These are phyloP conservation scores for Hypoxylon fuscum DNA, from an alignment of 495 filamentous ascomycete species.

Conservation along the genomic window DNA sequence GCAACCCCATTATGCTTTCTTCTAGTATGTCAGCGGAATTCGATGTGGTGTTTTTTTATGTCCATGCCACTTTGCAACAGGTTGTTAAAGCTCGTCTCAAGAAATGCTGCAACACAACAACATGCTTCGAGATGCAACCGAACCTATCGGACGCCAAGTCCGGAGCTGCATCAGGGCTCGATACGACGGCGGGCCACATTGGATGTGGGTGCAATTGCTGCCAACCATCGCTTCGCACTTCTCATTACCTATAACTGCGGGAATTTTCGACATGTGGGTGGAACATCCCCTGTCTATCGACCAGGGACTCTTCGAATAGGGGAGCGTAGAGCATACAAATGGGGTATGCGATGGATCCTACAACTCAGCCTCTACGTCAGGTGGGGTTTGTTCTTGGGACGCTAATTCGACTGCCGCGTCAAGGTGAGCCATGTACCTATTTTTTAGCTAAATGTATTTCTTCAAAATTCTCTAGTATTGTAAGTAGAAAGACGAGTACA, in stretches of 20 bases:
- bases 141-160: slow-evolving; percentile 21
- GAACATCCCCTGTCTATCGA: not conserved
- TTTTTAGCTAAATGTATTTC: not conserved
- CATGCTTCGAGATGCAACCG: slow-evolving; percentile 12
- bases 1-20: slow-evolving; percentile 17
- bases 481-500: not conserved
- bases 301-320: not conserved
- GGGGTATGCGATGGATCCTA: slow-evolving; percentile 3
- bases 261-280: slow-evolving; percentile 23
- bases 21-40: slow-evolving; percentile 3
- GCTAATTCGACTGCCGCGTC: slow-evolving; percentile 18
- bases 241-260: slow-evolving; percentile 18
- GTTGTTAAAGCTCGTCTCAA: slow-evolving; percentile 15
- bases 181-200: slow-evolving; percentile 18
- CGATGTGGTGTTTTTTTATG: slow-evolving; percentile 7
- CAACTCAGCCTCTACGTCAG: slow-evolving; percentile 22
- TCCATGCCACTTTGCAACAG: slow-evolving; percentile 6
- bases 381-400: slow-evolving; percentile 13
- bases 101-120: slow-evolving; percentile 9
- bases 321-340: too few species aligned
- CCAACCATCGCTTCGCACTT: slow-evolving; percentile 5
- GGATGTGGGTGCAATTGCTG: slow-evolving; percentile 13
- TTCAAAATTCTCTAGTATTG: not conserved
- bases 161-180: slow-evolving; percentile 12
- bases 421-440: not conserved